Evolutionary conservation across 73 alveolate genomes (phyloP), one percentile per base, ranked within the genome.

Genomic region (Paramecium bursaria): DNA sequence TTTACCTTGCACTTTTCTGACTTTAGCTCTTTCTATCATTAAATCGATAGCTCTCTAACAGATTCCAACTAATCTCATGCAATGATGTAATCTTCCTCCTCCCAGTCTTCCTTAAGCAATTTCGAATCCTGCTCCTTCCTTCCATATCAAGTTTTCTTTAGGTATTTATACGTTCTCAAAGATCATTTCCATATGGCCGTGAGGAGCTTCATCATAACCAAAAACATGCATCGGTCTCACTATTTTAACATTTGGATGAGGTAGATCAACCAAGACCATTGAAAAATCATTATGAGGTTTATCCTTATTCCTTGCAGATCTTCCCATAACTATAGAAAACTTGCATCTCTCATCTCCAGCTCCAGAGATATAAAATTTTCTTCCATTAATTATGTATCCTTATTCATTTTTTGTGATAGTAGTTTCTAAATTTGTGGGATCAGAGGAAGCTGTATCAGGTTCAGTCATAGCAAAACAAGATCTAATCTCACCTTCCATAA

Each of bases 41-140:
- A 73, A 11, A 50, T 57, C 91, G 31, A 48, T 33, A n/a, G 67
- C 91, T 74, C 90, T 88, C 53, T 90, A 74, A 7, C 86, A 79
- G 0, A 86, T 48, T 27, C 95, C 95, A 19, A 90, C 75, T 15
- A 89, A 53, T 52, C 95, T 86, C 95, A 90, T 90, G 52, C 95
- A 90, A 57, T 90, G 95, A 39, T 90, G 95, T 27, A 90, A 86
- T 52, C 95, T 90, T 7, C 95, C 93, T 15, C 93, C 93, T 9
- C 95, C 95, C 26, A 90, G 46, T 42, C 95, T 77, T 13, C 95
- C 93, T 33, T 90, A 87, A 7, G 95, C 93, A 48, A 90, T 90
- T 73, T 90, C 91, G 61, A 90, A 90, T 67, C 95, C 95, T 52
- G 87, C 80, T 19, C 95, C 95, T 73, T 90, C 95, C 5, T 92